These are phyloP conservation scores for Ceratobasidium sp. DNA, from an alignment of 1,284 basidiomycete genomes.

Conservation along the genomic window DNA sequence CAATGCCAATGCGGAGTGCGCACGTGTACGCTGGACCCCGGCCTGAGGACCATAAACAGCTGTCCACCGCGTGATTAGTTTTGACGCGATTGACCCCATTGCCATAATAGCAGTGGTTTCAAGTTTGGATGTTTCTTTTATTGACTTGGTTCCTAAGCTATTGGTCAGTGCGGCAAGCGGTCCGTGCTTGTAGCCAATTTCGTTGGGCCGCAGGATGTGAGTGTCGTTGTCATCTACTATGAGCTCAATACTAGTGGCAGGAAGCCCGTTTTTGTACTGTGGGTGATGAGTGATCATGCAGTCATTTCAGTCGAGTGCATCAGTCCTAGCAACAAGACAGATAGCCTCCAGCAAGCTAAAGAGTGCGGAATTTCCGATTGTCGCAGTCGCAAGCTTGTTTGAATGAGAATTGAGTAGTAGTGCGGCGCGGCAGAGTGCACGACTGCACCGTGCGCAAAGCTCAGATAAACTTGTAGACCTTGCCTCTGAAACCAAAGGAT, in stretches of 20 bases:
- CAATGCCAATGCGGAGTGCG: too few species aligned
- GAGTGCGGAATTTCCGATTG: background rate
- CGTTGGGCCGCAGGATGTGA: background rate
- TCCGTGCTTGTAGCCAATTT: background rate
- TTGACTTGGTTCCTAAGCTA: background rate
- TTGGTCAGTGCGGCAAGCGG: background rate
- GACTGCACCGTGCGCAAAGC: constrained; percentile 8
- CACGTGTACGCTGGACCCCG: too few species aligned
- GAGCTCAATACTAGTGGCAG: background rate
- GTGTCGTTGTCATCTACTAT: background rate
- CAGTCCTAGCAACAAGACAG: background rate
- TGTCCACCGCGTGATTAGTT: too few species aligned
- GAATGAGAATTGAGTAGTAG: background rate
- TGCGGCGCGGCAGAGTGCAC: background rate
- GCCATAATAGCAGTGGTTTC: background rate
- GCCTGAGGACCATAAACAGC: too few species aligned
- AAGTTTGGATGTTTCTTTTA: background rate
- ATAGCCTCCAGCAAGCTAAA: background rate
- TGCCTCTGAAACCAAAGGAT: too few species aligned
- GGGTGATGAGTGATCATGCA: constrained; percentile 2
- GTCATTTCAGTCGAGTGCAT: background rate
- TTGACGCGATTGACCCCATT: too few species aligned
- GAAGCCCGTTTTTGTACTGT: background rate
- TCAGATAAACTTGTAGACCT: background rate
- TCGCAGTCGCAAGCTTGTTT: background rate